These are phyloP conservation scores for Coriaria nepalensis DNA, from an alignment of 306 rosid species.

Conservation along the genomic window DNA sequence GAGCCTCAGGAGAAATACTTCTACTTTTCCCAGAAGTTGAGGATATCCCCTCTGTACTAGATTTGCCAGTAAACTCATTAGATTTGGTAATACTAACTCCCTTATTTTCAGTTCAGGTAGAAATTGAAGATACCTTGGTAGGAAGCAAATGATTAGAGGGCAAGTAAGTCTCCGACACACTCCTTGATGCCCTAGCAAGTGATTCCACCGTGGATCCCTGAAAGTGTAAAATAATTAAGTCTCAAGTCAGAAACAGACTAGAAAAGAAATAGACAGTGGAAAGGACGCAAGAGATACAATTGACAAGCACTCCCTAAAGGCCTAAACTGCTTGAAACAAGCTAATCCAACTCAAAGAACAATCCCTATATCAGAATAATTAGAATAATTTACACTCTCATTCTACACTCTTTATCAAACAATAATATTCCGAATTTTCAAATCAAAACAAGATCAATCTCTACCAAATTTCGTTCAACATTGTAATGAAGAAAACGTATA, in stretches of 20 bases:
- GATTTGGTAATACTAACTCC: constrained; percentile 96
- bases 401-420: no score
- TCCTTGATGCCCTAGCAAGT: constrained; percentile 33
- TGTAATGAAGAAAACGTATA: no score
- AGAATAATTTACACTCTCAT: no score
- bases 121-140: constrained; percentile 91
- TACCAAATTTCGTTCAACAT: no score
- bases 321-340: no score
- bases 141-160: constrained; percentile 46
- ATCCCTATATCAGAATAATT: no score
- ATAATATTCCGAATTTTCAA: no score
- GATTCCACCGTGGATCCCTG: constrained; percentile 56
- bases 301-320: not conserved
- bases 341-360: no score
- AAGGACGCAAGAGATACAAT: constrained; percentile 1
- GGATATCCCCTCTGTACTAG: constrained; percentile 99
- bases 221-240: constrained; percentile 11
- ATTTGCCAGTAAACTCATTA: constrained; percentile 99
- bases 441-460: no score
- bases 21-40: constrained; percentile 87
- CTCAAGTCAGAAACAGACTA: constrained; percentile 19
- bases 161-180: constrained; percentile 43
- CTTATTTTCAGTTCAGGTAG: constrained; percentile 99
- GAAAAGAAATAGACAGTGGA: no score
- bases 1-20: constrained; percentile 60